Percentiles rank a stretch among this genome's conserved stretches.
Evolutionary conservation across 306 rosid species (phyloP).

Genomic region (Potentilla sterilis): DNA sequence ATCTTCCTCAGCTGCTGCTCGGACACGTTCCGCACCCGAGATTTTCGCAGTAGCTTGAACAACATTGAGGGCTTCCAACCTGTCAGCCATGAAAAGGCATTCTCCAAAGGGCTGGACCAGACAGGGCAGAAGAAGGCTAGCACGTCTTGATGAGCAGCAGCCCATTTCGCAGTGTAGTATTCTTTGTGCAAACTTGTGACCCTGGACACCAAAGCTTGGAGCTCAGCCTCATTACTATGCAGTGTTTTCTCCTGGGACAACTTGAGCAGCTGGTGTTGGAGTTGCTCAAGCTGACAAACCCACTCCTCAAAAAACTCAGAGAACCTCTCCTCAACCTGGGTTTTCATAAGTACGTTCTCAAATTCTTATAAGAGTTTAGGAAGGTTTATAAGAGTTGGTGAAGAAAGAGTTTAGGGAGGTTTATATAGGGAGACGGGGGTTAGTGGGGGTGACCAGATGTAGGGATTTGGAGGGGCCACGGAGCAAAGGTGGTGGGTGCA

Average conservation of each 20-base stretch:
- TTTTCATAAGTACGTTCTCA: conserved; percentile 22
- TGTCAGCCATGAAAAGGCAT: conserved; percentile 36
- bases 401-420: not conserved
- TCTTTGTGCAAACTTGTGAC: conserved; percentile 56
- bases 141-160: conserved; percentile 51
- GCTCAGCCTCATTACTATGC: conserved; percentile 20
- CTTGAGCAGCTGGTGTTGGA: conserved; percentile 26
- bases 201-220: conserved; percentile 32
- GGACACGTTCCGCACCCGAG: conserved; percentile 14
- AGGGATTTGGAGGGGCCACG: conserved; percentile 43
- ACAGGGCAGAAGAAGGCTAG: conserved; percentile 50
- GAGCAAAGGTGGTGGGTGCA: conserved; percentile 37
- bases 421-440: not conserved
- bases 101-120: conserved; percentile 47
- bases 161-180: conserved; percentile 69
- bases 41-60: conserved; percentile 26
- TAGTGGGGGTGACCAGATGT: conserved; percentile 37
- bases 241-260: not conserved
- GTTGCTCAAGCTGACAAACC: conserved; percentile 45
- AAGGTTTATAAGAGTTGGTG: not conserved
- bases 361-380: not conserved
- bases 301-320: conserved; percentile 48
- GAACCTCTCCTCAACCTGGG: conserved; percentile 41
- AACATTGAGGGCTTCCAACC: conserved; percentile 52
- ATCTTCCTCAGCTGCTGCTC: conserved; percentile 29